Conservation (phyloP, 2,329 filamentous ascomycete species). For the Pseudocercospora pini-densiflorae region DNA sequence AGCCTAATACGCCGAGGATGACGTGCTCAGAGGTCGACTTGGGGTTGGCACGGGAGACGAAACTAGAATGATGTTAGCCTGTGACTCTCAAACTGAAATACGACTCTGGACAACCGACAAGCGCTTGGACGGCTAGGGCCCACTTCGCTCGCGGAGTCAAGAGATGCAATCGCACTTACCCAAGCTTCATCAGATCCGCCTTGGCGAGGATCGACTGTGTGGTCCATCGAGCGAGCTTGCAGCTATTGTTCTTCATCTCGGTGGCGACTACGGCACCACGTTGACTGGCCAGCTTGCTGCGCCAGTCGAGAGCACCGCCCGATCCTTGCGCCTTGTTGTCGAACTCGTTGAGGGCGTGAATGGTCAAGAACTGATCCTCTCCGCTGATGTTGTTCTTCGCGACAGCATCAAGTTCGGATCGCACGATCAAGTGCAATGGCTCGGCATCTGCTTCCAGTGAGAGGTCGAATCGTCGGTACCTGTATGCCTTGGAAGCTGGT, state of each 20-base stretch:
- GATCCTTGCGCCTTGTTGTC: conserved; percentile 97
- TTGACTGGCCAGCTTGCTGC: conserved; percentile 90
- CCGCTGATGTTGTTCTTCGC: conserved; percentile 93
- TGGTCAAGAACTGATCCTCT: conserved; percentile 86
- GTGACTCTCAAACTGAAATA: not conserved
- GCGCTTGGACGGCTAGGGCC: not conserved
- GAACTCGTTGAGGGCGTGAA: conserved; percentile 99
- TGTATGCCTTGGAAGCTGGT: conserved; percentile 95
- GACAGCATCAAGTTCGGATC: conserved; percentile 93
- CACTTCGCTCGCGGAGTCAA: not conserved
- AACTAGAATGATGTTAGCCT: conserved; percentile 57
- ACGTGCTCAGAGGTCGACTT: conserved; percentile 93
- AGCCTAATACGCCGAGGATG: conserved; percentile 91
- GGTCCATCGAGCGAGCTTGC: conserved; percentile 98
- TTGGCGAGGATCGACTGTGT: conserved; percentile 95
- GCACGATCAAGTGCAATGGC: conserved; percentile 88
- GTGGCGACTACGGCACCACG: conserved; percentile 97
- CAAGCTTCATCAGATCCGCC: conserved; percentile 98
- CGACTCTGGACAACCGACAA: not conserved
- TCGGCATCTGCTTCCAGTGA: conserved; percentile 90
- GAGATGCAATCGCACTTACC: conserved; percentile 60
- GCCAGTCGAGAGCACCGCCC: conserved; percentile 95
- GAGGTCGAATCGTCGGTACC: conserved; percentile 95
- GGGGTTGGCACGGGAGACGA: conserved; percentile 92
- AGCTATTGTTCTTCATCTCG: conserved; percentile 99